Conservation (phyloP, 2,329 filamentous ascomycete species). For the Fusarium illudens region DNA sequence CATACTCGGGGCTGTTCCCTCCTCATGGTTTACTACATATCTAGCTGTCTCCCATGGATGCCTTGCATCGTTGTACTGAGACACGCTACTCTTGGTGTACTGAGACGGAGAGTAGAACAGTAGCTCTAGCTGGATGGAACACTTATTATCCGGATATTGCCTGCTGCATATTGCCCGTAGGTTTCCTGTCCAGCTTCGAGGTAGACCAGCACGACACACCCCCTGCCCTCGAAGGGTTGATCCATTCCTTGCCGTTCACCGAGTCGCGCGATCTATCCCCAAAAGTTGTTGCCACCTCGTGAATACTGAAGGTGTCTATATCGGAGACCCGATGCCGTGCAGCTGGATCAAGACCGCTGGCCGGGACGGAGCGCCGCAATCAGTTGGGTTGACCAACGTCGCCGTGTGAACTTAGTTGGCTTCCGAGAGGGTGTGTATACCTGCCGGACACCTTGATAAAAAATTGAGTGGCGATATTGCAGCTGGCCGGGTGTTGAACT, state of each 20-base stretch:
- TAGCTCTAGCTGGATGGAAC: neutral
- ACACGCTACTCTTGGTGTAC: neutral
- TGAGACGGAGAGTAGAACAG: neutral
- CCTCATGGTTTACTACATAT: neutral
- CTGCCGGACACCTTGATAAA: neutral
- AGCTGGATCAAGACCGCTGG: slow-evolving; percentile 20
- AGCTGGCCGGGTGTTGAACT: neutral
- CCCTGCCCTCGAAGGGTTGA: neutral
- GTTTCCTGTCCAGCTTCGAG: neutral
- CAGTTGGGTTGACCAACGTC: slow-evolving; percentile 6
- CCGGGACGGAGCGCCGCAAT: slow-evolving; percentile 1
- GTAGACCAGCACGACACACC: neutral
- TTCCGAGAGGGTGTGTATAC: neutral
- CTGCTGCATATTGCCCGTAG: neutral
- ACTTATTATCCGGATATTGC: neutral
- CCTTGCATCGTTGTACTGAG: neutral
- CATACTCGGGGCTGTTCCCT: neutral
- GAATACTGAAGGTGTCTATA: neutral
- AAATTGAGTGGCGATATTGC: neutral
- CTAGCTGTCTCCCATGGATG: slow-evolving; percentile 1
- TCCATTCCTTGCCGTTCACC: neutral
- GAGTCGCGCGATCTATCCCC: neutral
- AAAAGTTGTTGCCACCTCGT: neutral
- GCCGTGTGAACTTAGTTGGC: neutral
- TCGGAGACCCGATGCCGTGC: slow-evolving; percentile 7